Evolutionary conservation across 495 filamentous ascomycete species (phyloP), one percentile per base, ranked within the genome.

Genomic region (Hyaloscypha variabilis): DNA sequence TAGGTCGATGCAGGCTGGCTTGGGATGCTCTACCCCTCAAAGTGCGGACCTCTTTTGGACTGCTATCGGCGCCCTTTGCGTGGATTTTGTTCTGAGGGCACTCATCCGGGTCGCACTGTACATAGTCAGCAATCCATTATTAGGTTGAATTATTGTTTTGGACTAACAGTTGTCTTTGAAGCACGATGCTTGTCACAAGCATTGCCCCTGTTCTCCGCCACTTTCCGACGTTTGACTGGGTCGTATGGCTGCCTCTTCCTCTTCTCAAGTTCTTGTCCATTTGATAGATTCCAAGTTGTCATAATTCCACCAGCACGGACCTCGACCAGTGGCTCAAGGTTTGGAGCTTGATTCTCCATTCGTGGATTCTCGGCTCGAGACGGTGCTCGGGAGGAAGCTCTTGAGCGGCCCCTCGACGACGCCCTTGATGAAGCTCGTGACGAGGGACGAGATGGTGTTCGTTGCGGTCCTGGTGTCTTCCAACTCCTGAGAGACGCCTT

Each of bases 61-160:
- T 10, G 19, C 30, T n/a, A 17, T 56, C 61, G 3, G 21, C 13
- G 23, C 42, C 17, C 42, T 58, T 62, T 19, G 52, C 2, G 49
- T 67, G 50, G 13, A 62, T 23, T 59, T 67, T 67, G 51, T 67
- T 67, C n/a, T 67, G 59, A 19, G 65, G 65, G 28, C 65, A 67
- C 1, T 49, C 11, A 21, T 63, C 25, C 14, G 65, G 59, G n/a
- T 67, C 60, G 28, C 65, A 67, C 65, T 67, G 36, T 3, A 24
- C 17, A n/a, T 29, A 11, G 23, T 67, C 21, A 67, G 65, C 6
- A 42, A 5, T 8, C 3, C 21, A 1, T 6, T 2, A 5, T 25
- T 11, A 34, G 31, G 28, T 3, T 13, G 6, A 31, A 24, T 11
- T 0, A 14, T 8, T n/a, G 23, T 60, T 49, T 11, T 6, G 0